Base-by-base conservation (phyloP, 2,329 filamentous ascomycete species). In the Akanthomyces dipterigenus region DNA sequence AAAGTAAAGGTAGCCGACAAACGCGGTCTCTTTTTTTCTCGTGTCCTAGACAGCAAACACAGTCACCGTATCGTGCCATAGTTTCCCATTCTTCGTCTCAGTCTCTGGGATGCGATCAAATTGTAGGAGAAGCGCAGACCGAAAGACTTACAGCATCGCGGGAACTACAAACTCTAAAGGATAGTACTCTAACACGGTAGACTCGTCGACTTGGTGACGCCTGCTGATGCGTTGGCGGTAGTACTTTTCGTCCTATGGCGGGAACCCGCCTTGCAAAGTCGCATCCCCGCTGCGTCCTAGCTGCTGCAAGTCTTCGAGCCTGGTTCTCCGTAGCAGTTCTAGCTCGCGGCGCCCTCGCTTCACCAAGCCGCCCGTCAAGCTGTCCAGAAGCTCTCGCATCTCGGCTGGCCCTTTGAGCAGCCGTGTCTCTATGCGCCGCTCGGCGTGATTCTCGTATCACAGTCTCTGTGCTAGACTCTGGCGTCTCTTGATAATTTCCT, bases 1-100 rank as follows among this genome's bases (percentile, higher is more conserved):
- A 9, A 83, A 75, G 65, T 83, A 84, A 8, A 84, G 71, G 65
- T 83, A 84, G n/a, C 82, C 82, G n/a, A 84, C 78, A 65, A 84
- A 84, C 31, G 56, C 59, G 43, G 82, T 70, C 57, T 82, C 76
- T 1, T 1, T 16, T 14, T 38, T 34, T 22, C 34, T n/a, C 34
- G 12, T 18, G 9, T 24, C 34, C 50, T 34, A 54, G 20, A 40
- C 50, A 12, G 34, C 50, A 18, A 54, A 54, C 3, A 54, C 50
- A 8, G 28, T 31, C 12, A 54, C 50, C 4, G 3, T 40, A 3
- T 54, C 50, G 20, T 54, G 50, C 50, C 50, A 54, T 6, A 40
- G 4, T 12, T 83, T 78, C 38, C 81, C 79, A 20, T 77, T 72
- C 61, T 85, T 81, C 7, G 78, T 74, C 63, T 79, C 77, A n/a